Base-by-base conservation (phyloP, 495 filamentous ascomycete genomes). In the Penicillium cinerascens region DNA sequence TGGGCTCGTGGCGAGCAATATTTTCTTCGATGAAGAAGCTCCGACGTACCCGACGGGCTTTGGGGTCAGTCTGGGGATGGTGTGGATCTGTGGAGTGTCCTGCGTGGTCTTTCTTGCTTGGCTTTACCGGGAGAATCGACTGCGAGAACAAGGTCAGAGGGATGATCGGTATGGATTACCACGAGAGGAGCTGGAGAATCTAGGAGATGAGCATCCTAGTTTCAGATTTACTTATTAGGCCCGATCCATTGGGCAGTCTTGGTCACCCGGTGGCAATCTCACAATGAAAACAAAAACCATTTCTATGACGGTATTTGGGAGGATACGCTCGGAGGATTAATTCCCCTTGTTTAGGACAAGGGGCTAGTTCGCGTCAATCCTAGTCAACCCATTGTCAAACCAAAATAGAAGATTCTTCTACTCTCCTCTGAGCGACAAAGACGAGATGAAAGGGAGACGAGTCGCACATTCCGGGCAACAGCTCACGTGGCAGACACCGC, bases 171-270 rank as follows among this genome's bases (percentile, higher is more conserved):
- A 79, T 40, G 54, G 47, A 27, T 62, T 67, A 29, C 68, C 73
- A 0, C 51, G 56, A 47, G 73, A 83, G 39, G 74, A 79, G 57
- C 54, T 70, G 26, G 66, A 76, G 50, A 85, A 85, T 54, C 67
- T 84, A 47, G 82, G 82, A 0, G 83, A 86, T 58, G 79, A 78
- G 47, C 79, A 83, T 67, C 82, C 82, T 6, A 67, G 67, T 21
- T 83, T 82, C 52, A 61, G 80, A 47, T 84, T 78, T 55, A 78
- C 73, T 16, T 75, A 76, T 60, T 78, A 56, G 47, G n/a, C 6
- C 7, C 4, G n/a, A 16, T 38, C 15, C 11, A 33, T 13, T 33
- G 29, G 29, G 29, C 29, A 3, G 29, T 13, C 8, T 33, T 33
- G 29, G 29, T 33, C 29, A n/a, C n/a, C n/a, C n/a, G n/a, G n/a